Percentiles rank a stretch among this genome's conserved stretches.
These are phyloP conservation scores for Olyra latifolia DNA, from an alignment of 176 grass and related monocot species.

Conservation along the genomic window DNA sequence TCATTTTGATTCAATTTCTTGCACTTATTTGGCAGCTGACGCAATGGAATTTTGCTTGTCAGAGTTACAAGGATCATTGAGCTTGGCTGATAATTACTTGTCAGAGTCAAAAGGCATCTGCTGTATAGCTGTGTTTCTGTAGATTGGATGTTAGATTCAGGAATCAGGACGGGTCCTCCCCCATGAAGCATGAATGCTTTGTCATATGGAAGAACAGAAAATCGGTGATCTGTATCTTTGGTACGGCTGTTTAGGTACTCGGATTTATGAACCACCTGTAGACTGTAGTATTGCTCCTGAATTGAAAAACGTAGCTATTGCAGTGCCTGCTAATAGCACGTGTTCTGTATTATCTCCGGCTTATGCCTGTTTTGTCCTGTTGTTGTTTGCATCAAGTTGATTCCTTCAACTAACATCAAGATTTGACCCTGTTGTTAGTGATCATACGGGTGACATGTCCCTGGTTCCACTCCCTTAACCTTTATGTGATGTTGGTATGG, in stretches of 20 bases:
- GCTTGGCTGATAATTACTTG: neutral
- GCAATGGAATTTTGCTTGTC: slow-evolving; percentile 22
- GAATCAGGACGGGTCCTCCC: neutral
- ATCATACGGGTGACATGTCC: neutral
- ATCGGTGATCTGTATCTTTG: neutral
- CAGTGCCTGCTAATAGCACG: neutral
- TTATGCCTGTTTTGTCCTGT: neutral
- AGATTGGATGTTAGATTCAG: neutral
- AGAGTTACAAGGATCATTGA: neutral
- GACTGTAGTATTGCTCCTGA: neutral
- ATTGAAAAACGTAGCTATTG: neutral
- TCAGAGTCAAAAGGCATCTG: neutral
- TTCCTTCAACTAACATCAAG: neutral
- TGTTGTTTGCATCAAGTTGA: neutral
- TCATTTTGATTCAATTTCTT: slow-evolving; percentile 16
- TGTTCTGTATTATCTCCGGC: neutral
- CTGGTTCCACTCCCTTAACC: too few relatives aligned
- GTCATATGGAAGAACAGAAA: neutral
- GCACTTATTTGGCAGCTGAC: slow-evolving; percentile 33
- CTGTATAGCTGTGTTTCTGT: slow-evolving; percentile 26
- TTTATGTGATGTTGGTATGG: too few relatives aligned
- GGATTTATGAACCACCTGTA: neutral
- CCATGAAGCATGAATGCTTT: neutral
- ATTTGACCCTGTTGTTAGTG: neutral
- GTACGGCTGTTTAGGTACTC: neutral